Evolutionary conservation across 2,329 filamentous ascomycete species (phyloP), one percentile per base, ranked within the genome.

Genomic region (Alternaria sp.): DNA sequence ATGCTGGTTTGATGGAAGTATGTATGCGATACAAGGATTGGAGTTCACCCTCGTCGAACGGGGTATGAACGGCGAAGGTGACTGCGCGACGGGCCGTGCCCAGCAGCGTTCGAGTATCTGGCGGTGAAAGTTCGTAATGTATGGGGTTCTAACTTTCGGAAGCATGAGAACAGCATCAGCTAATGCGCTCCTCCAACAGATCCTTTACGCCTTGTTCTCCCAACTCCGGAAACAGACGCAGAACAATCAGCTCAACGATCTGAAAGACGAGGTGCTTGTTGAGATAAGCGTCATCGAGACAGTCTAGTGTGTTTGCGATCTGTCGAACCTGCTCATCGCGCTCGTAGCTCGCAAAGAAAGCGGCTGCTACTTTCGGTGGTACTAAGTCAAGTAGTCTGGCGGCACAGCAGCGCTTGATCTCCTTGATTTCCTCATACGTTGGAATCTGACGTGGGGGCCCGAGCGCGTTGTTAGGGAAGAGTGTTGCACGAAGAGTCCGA

Each of bases 251-350:
- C 81, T 99, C 96, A 32, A 98, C 82, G 51, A 96, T 84, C 47
- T 88, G 85, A 75, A 97, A 97, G 70, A 97, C 83, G 30, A 98
- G 83, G 81, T 97, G 93, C 82, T 94, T 96, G 81, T 99, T 99
- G 81, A 93, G 91, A 81, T 97, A 97, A 55, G 87, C 84, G 80
- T 97, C 93, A 15, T 87, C 88, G 69, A 97, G 90, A 40, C 94
- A 84, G 71, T 91, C 88, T 50, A 98, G 84, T 49, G 93, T 83
- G 23, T 83, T 82, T 57, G 83, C 83, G 25, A 87, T 81, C 65
- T 85, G 82, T 73, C 90, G 88, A 67, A 93, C 85, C 70, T 90
- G 86, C 63, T 82, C 79, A 47, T 88, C 80, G 85, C 82, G 56
- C 43, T 60, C 65, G 25, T 66, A 54, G 55, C 57, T 77, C 36